Evolutionary conservation across 2,329 filamentous ascomycete genomes (phyloP).

Genomic region (Arthrobotrys sphaeroides): DNA sequence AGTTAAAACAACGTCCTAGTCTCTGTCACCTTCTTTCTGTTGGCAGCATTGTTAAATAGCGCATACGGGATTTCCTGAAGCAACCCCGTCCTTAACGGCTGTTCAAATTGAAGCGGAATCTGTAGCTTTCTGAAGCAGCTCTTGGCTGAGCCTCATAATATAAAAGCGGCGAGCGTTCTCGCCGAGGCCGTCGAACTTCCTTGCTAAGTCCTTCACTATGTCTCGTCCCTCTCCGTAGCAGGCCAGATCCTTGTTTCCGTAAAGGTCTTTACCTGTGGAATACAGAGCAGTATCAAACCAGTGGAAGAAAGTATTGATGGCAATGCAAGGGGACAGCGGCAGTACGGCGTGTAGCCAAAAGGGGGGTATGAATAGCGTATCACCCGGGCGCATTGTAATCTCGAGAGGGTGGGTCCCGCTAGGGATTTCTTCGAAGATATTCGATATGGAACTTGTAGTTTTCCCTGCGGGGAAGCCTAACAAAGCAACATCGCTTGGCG

Average conservation of each 20-base stretch:
- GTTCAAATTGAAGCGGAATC: not conserved
- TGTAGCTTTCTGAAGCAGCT: slow-evolving; percentile 66
- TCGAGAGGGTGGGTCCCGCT: slow-evolving; percentile 69
- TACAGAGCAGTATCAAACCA: slow-evolving; percentile 72
- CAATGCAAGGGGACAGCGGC: slow-evolving; percentile 71
- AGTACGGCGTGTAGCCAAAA: slow-evolving; percentile 83
- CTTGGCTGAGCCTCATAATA: slow-evolving; percentile 74
- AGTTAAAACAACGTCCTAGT: no score
- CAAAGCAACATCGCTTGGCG: slow-evolving; percentile 75
- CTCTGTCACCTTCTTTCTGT: no score
- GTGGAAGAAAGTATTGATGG: slow-evolving; percentile 90
- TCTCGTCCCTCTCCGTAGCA: slow-evolving; percentile 83
- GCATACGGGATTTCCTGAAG: no score
- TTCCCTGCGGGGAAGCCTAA: slow-evolving; percentile 78
- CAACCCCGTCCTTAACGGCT: no score
- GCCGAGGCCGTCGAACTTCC: slow-evolving; percentile 67
- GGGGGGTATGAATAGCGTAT: slow-evolving; percentile 81
- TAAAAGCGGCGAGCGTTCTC: slow-evolving; percentile 77
- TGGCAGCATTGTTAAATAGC: no score
- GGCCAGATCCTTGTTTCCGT: slow-evolving; percentile 84
- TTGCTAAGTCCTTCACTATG: slow-evolving; percentile 74
- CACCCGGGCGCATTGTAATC: slow-evolving; percentile 73
- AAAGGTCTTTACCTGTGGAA: slow-evolving; percentile 80
- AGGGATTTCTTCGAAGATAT: slow-evolving; percentile 68
- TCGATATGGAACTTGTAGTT: slow-evolving; percentile 80